Base-by-base conservation (phyloP, 2,329 filamentous ascomycete species). In the Alternaria rosae region DNA sequence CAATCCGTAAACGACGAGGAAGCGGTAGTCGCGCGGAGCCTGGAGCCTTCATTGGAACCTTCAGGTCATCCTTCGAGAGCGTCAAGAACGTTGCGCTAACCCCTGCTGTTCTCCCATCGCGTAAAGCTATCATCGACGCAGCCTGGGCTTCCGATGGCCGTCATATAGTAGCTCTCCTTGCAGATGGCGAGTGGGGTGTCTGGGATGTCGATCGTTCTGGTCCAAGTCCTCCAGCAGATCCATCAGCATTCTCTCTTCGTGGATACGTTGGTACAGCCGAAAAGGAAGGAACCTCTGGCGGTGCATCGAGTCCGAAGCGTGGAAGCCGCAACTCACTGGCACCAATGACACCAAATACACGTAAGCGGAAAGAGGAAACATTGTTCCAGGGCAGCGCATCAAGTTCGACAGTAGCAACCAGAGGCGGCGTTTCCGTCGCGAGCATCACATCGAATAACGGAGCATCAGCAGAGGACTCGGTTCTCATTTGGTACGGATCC, bases 101-200 rank as follows among this genome's bases (percentile, higher is more conserved):
- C 17, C 70, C 72, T 15, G 70, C 76, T 10, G 68, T 73, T 10
- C 72, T 81, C 6, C 76, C 78, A 9, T 71, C 75, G 17, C 81
- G 83, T 5, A 85, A 85, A 71, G 74, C 78, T 20, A 79, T 86
- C n/a, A 70, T 85, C 5, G 82, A 82, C 63, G 82, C 81, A 4
- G 76, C 79, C 38, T 86, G 84, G 84, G 74, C 81, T 5, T 77
- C 81, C 15, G 79, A 79, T 41, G 84, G 84, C 25, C 79, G 75
- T 45, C 77, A 79, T 41, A 79, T 85, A 21, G 66, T 85, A n/a
- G 80, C 79, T 6, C 70, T 86, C 10, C 74, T 85, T 8, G 77
- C 80, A 55, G 83, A 85, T 66, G 84, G 84, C 10, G 81, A 85
- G 71, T 86, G 84, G 84, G 84, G 84, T 12, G 75, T 85, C n/a